These are phyloP conservation scores for Hibiscus mutabilis DNA, from an alignment of 345 rosid genomes.

Conservation along the genomic window DNA sequence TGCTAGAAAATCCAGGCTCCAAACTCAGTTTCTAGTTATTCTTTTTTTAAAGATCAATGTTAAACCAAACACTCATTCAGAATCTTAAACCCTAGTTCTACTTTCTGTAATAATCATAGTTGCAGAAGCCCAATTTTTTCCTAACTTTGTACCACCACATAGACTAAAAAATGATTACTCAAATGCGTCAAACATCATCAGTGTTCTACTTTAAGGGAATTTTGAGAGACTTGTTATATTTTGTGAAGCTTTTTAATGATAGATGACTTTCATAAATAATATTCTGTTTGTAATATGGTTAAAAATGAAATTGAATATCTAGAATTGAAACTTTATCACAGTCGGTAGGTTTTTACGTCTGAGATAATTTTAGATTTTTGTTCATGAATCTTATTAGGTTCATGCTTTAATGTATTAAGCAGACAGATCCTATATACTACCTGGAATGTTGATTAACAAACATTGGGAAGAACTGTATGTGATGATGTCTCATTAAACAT, in stretches of 20 bases:
- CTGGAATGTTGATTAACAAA: constrained; percentile 3
- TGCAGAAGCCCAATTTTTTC: background rate
- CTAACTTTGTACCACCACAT: background rate
- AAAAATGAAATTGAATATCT: background rate
- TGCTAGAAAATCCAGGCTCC: background rate
- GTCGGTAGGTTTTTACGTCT: background rate
- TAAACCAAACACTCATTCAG: background rate
- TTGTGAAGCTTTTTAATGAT: background rate
- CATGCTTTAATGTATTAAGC: background rate
- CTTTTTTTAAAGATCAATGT: background rate
- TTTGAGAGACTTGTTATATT: background rate
- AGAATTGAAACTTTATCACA: background rate
- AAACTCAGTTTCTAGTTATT: background rate
- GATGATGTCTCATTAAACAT: background rate
- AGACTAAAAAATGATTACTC: background rate
- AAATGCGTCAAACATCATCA: background rate
- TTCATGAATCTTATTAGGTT: background rate
- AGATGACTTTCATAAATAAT: background rate
- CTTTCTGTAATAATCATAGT: background rate
- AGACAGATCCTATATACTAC: background rate
- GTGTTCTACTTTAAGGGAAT: background rate
- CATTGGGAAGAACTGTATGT: background rate
- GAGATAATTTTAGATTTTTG: background rate
- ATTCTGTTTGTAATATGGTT: background rate
- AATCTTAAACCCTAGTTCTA: background rate